Conservation (phyloP, 306 rosid genomes). For the Bauhinia variegata region DNA sequence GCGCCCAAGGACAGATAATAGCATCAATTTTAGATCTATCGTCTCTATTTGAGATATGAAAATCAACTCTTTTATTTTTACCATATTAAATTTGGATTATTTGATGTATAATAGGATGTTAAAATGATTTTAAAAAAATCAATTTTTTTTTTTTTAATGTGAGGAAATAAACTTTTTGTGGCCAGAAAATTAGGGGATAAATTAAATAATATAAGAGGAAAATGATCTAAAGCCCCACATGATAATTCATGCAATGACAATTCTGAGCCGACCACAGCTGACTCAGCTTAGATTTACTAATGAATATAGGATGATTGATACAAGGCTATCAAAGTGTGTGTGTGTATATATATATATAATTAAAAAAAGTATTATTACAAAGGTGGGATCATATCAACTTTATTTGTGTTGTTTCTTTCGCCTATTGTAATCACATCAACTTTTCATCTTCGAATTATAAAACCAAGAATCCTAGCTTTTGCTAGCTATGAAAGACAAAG, state of each 20-base stretch:
- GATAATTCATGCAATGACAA: background rate
- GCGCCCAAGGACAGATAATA: conserved; percentile 23
- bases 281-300: background rate
- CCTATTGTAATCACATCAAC: background rate
- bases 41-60: background rate
- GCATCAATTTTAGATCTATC: background rate
- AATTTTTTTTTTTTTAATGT: conserved; percentile 1
- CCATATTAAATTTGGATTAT: too few species aligned
- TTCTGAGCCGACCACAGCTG: background rate
- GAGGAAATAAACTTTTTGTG: too few species aligned
- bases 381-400: background rate
- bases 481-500: conserved; percentile 29
- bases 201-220: background rate
- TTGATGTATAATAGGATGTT: too few species aligned
- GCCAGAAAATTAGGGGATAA: too few species aligned
- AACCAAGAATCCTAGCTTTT: conserved; percentile 28
- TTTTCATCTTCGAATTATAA: conserved; percentile 23
- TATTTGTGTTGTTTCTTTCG: conserved; percentile 1
- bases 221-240: background rate
- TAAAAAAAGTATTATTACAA: background rate
- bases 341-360: too few species aligned
- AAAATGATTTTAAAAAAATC: too few species aligned
- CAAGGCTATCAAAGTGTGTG: too few species aligned
- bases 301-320: too few species aligned
- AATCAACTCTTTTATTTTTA: conserved; percentile 3